Conservation (phyloP, 164 flowering plant genomes). For the Chloranthus sessilifolius region DNA sequence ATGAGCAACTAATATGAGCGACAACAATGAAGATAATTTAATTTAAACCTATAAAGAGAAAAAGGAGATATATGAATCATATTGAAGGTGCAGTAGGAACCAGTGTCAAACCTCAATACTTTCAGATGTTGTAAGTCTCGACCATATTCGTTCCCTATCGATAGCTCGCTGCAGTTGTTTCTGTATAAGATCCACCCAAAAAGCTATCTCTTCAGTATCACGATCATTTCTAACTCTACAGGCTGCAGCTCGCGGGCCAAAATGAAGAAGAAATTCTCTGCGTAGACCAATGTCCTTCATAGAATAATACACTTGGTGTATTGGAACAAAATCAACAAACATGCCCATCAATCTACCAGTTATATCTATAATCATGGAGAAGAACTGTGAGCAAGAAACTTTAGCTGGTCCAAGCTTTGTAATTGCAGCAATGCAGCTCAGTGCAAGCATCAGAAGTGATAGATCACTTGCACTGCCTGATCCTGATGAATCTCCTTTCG, state of each 20-base stretch:
- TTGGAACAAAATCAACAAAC: conserved; percentile 69
- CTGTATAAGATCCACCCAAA: conserved; percentile 93
- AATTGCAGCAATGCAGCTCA: conserved; percentile 76
- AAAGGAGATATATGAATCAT: too few species aligned
- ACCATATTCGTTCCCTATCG: conserved; percentile 93
- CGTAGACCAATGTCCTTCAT: conserved; percentile 76
- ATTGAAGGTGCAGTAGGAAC: conserved; percentile 1
- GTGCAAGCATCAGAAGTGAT: conserved; percentile 76
- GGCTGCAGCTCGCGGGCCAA: conserved; percentile 89
- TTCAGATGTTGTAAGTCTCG: conserved; percentile 88
- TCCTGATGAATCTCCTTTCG: conserved; percentile 30
- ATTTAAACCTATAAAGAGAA: too few species aligned
- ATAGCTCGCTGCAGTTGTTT: conserved; percentile 81
- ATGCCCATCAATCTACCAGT: conserved; percentile 93
- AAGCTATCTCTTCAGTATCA: conserved; percentile 64
- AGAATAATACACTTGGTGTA: conserved; percentile 60
- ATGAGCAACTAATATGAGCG: too few species aligned
- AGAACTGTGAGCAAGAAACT: conserved; percentile 79
- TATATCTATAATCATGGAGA: conserved; percentile 68
- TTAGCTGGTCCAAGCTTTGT: conserved; percentile 90
- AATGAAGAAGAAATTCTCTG: conserved; percentile 87
- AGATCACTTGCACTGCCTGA: conserved; percentile 57
- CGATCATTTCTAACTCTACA: conserved; percentile 52
- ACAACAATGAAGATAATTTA: too few species aligned
- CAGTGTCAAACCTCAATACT: conserved; percentile 71